Conservation (phyloP, 129 eudicot genomes). For the Lonicera japonica region DNA sequence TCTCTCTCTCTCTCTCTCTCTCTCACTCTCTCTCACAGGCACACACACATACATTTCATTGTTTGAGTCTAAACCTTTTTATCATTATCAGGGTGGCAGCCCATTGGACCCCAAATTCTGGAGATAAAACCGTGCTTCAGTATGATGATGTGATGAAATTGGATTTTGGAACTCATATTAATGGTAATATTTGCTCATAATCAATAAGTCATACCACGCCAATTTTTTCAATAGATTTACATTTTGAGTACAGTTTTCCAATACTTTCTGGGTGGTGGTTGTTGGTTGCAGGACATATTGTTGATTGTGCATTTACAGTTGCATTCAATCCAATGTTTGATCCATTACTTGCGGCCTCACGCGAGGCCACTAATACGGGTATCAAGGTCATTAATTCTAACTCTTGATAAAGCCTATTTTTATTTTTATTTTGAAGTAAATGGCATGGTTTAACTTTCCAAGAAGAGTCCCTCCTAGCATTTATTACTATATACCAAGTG, state of each 20-base stretch:
- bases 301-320: slow-evolving; percentile 96
- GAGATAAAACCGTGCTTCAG: slow-evolving; percentile 97
- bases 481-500: too few species aligned
- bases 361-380: slow-evolving; percentile 98
- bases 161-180: slow-evolving; percentile 98
- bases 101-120: slow-evolving; percentile 97
- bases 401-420: neutral
- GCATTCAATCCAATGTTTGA: slow-evolving; percentile 97
- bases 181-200: slow-evolving; percentile 43
- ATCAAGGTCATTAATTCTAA: slow-evolving; percentile 56
- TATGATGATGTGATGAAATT: slow-evolving; percentile 98
- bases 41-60: neutral
- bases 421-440: too few species aligned
- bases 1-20: neutral
- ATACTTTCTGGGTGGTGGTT: slow-evolving; percentile 1
- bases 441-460: too few species aligned
- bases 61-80: neutral
- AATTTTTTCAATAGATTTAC: neutral
- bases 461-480: too few species aligned
- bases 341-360: slow-evolving; percentile 93
- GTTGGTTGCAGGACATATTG: slow-evolving; percentile 71
- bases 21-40: neutral
- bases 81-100: slow-evolving; percentile 85
- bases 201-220: neutral
- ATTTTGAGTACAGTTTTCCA: neutral